phyloP scores from a whole-genome alignment of 805 yeast species.

The Brettanomyces naardenensis region DNA sequence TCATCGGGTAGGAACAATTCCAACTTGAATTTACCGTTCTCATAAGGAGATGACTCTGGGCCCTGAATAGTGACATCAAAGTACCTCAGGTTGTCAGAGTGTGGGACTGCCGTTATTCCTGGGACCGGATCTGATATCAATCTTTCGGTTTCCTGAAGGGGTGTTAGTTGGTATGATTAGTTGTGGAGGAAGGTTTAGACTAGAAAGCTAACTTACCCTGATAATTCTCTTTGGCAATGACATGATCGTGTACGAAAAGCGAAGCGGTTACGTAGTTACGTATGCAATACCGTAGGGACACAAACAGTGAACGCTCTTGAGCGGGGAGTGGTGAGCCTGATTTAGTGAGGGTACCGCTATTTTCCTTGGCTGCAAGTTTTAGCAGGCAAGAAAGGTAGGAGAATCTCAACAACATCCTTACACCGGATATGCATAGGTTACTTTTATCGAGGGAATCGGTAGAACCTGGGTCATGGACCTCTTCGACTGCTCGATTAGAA shows the following conservation, averaged over 20 bases:
- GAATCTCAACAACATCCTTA: neutral
- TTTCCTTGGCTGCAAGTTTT: too few relatives aligned
- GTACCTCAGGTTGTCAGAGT: constrained; percentile 87
- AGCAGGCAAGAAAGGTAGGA: too few relatives aligned
- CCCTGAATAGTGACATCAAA: constrained; percentile 91
- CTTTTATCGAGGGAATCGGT: too few relatives aligned
- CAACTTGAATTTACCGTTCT: constrained; percentile 65
- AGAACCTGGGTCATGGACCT: too few relatives aligned
- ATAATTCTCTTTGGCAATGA: constrained; percentile 87
- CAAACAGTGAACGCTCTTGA: too few relatives aligned
- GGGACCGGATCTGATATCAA: constrained; percentile 92
- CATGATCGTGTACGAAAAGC: constrained; percentile 23
- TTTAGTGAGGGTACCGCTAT: too few relatives aligned
- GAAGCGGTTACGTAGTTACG: too few relatives aligned
- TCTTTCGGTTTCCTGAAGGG: constrained; percentile 74
- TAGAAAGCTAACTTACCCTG: constrained; percentile 46
- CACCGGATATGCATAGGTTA: neutral
- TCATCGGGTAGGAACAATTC: constrained; percentile 93
- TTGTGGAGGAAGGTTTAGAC: neutral
- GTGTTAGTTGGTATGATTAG: neutral
- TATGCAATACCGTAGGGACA: too few relatives aligned
- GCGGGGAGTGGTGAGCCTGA: neutral
- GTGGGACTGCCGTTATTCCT: constrained; percentile 89
- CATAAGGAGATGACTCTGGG: constrained; percentile 87
- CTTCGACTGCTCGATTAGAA: too few relatives aligned